Conservation (phyloP, 176 grass and related monocot genomes). For the Avena eriantha region DNA sequence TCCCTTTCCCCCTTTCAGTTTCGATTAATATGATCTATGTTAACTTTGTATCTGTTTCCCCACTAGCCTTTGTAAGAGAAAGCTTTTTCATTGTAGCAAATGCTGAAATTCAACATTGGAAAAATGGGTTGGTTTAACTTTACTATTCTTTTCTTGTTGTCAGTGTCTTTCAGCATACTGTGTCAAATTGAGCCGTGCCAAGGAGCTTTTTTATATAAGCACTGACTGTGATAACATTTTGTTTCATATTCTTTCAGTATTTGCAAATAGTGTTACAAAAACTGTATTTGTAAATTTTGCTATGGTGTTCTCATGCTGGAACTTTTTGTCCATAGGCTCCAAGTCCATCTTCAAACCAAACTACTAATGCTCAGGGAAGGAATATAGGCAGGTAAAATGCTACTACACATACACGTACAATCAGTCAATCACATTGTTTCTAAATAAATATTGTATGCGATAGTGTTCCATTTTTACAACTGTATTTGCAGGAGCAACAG, state of each 20-base stretch:
- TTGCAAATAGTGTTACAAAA: neutral
- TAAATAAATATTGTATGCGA: slow-evolving; percentile 6
- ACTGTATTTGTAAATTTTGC: neutral
- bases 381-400: slow-evolving; percentile 72
- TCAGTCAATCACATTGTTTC: neutral
- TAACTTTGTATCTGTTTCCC: neutral
- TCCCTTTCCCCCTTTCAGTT: slow-evolving; percentile 12
- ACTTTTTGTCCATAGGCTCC: slow-evolving; percentile 59
- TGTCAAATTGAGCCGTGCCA: slow-evolving; percentile 11
- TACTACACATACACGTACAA: slow-evolving; percentile 31
- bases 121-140: slow-evolving; percentile 9
- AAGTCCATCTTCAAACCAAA: slow-evolving; percentile 68
- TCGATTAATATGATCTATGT: neutral
- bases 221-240: slow-evolving; percentile 24
- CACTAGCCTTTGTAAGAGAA: neutral
- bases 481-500: slow-evolving; percentile 59
- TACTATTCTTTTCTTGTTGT: slow-evolving; percentile 11
- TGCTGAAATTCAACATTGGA: neutral
- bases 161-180: neutral
- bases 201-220: slow-evolving; percentile 22
- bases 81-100: slow-evolving; percentile 15
- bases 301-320: slow-evolving; percentile 31
- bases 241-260: slow-evolving; percentile 31
- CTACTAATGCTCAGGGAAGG: slow-evolving; percentile 54
- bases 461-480: slow-evolving; percentile 21